phyloP scores from a whole-genome alignment of 768 basidiomycete species.

The Clavulina sp. region DNA sequence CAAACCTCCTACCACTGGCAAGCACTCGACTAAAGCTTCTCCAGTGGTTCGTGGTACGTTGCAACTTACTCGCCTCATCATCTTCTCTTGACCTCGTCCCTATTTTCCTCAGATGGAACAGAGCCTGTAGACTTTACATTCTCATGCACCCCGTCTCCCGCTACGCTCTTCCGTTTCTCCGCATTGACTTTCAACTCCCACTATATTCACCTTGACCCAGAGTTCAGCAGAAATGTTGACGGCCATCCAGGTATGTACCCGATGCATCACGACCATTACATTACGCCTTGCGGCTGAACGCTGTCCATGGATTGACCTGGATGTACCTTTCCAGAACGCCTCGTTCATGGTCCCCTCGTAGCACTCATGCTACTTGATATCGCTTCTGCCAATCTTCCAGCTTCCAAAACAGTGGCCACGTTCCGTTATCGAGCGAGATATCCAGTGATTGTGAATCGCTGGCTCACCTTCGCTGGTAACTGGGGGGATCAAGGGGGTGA shows the following conservation, averaged over 20 bases:
- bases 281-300: not conserved
- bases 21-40: too few relatives aligned
- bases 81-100: too few relatives aligned
- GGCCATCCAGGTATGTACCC: slow-evolving; percentile 45
- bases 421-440: slow-evolving; percentile 61
- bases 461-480: slow-evolving; percentile 12
- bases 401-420: slow-evolving; percentile 23
- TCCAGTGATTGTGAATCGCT: slow-evolving; percentile 17
- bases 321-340: slow-evolving; percentile 32
- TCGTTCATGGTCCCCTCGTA: slow-evolving; percentile 75
- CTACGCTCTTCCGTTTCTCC: slow-evolving; percentile 71
- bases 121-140: slow-evolving; percentile 58
- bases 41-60: too few relatives aligned
- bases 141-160: slow-evolving; percentile 44
- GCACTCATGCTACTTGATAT: slow-evolving; percentile 63
- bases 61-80: too few relatives aligned
- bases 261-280: not conserved
- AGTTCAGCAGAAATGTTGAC: slow-evolving; percentile 46
- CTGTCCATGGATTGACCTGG: not conserved
- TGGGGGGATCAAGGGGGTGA: slow-evolving; percentile 15
- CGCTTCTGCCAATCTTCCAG: slow-evolving; percentile 27
- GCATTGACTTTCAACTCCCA: slow-evolving; percentile 78
- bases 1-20: too few relatives aligned
- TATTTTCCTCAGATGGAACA: too few relatives aligned
- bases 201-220: slow-evolving; percentile 65